phyloP scores from a whole-genome alignment of 768 basidiomycete genomes.

The Mycena kentingensis region DNA sequence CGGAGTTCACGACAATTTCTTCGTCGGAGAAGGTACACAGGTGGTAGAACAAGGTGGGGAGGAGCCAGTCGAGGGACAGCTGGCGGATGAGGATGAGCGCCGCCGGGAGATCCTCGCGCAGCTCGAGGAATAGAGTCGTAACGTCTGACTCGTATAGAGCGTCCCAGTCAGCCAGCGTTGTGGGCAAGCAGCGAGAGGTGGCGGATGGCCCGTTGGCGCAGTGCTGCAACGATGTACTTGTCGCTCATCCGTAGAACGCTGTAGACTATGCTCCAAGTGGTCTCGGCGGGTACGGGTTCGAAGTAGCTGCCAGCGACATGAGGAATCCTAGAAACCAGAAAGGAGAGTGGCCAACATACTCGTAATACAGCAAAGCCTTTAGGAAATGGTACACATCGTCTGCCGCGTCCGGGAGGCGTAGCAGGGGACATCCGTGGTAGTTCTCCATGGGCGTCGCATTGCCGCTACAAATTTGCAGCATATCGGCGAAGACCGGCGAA shows the following conservation, averaged over 20 bases:
- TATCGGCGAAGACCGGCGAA: background rate
- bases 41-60: constrained; percentile 3
- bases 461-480: background rate
- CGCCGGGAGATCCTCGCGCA: too few species aligned
- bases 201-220: background rate
- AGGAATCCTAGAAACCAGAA: background rate
- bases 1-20: background rate
- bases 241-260: background rate
- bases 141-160: too few species aligned
- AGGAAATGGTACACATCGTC: background rate
- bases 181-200: background rate
- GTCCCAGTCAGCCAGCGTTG: too few species aligned
- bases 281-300: background rate
- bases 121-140: too few species aligned
- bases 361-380: background rate
- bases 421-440: background rate
- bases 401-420: background rate
- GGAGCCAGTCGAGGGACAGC: background rate
- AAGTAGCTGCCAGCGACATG: background rate
- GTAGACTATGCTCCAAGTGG: background rate
- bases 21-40: background rate
- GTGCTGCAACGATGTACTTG: background rate
- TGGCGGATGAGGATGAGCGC: background rate
- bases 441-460: background rate
- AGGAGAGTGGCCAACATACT: background rate